phyloP scores from a whole-genome alignment of 768 basidiomycete species.

The Scleroderma citrinum region DNA sequence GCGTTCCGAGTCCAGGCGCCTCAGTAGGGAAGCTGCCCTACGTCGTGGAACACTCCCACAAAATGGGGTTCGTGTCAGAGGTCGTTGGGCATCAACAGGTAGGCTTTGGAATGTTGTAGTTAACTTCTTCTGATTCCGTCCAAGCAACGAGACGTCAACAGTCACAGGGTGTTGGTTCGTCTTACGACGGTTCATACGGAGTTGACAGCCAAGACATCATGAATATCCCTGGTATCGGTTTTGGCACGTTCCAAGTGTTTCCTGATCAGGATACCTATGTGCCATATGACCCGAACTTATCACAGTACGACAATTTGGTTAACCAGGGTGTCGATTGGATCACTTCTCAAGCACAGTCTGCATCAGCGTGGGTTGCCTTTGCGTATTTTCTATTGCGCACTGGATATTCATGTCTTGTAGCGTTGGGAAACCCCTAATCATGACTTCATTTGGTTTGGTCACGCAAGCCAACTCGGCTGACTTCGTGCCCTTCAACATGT shows the following conservation, averaged over 20 bases:
- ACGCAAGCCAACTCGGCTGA: constrained; percentile 44
- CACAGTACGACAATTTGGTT: constrained; percentile 48
- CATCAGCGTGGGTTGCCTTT: constrained; percentile 35
- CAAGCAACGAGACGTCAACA: constrained; percentile 45
- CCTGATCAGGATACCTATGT: constrained; percentile 61
- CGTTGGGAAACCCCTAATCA: constrained; percentile 46
- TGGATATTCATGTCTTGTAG: constrained; percentile 26
- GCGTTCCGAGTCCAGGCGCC: constrained; percentile 44
- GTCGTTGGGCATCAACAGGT: constrained; percentile 56
- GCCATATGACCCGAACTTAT: constrained; percentile 40
- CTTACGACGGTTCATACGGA: constrained; percentile 57
- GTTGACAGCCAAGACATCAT: constrained; percentile 64
- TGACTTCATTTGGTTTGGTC: constrained; percentile 59
- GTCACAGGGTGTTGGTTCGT: constrained; percentile 38
- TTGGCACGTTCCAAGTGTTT: constrained; percentile 58
- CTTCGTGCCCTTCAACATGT: constrained; percentile 60
- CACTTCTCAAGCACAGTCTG: constrained; percentile 38
- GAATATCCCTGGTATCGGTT: constrained; percentile 51
- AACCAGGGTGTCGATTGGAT: constrained; percentile 54
- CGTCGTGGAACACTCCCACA: constrained; percentile 26
- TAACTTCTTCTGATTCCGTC: constrained; percentile 3
- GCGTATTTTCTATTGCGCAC: neutral
- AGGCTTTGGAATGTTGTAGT: constrained; percentile 2
- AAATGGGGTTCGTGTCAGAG: constrained; percentile 47
- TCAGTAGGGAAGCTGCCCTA: constrained; percentile 31